Evolutionary conservation across 768 basidiomycete species (phyloP).

Genomic region (Mycena maculata): DNA sequence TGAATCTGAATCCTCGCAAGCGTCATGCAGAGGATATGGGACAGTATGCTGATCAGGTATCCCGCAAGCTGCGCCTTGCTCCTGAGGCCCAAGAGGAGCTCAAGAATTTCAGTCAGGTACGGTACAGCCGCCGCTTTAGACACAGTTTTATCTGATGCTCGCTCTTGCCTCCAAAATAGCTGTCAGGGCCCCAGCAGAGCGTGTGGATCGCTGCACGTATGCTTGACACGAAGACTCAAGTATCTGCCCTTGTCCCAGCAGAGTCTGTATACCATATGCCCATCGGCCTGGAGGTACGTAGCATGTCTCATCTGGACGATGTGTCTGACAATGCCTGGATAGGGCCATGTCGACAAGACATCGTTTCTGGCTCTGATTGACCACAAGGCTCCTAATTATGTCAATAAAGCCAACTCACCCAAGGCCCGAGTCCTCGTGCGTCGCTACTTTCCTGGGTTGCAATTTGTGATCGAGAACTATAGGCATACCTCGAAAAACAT

Average conservation of each 20-base stretch:
- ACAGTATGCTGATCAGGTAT: conserved; percentile 1
- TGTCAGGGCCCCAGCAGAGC: conserved; percentile 4
- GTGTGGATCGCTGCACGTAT: not conserved
- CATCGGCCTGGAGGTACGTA: not conserved
- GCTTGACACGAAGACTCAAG: not conserved
- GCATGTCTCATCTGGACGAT: not conserved
- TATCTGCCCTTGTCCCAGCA: not conserved
- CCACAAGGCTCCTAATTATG: not conserved
- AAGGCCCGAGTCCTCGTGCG: not conserved
- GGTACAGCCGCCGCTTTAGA: not conserved
- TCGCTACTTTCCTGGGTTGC: not conserved
- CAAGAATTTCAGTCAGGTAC: conserved; percentile 3
- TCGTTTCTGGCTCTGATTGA: not conserved
- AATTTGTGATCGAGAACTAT: not conserved
- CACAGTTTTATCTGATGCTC: not conserved
- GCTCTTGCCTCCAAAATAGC: not conserved
- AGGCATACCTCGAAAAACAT: not conserved
- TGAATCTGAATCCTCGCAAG: not conserved
- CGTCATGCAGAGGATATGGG: conserved; percentile 1
- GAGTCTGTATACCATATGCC: conserved; percentile 1
- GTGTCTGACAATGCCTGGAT: not conserved
- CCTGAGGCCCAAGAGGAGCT: not conserved
- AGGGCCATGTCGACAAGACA: not conserved
- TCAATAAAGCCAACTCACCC: not conserved
- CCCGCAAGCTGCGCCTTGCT: conserved; percentile 1